phyloP scores from a whole-genome alignment of 2,329 filamentous ascomycete genomes.

The Apiospora aurea region DNA sequence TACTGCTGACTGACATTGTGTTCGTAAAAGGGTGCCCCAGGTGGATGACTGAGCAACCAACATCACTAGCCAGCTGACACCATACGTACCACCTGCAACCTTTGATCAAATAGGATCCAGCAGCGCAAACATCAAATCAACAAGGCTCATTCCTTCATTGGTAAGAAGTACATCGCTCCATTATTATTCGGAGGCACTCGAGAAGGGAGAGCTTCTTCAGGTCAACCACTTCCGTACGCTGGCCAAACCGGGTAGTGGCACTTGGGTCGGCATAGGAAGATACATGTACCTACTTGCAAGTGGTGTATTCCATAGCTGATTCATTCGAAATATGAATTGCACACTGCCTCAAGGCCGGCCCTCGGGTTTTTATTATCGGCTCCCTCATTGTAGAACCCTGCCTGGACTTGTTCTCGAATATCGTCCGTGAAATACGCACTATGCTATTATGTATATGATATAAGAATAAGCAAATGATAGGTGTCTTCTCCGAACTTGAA shows the following conservation, averaged over 20 bases:
- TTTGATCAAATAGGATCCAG: not conserved
- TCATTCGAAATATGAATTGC: too few relatives aligned
- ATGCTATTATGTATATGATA: too few relatives aligned
- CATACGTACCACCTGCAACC: not conserved
- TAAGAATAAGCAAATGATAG: too few relatives aligned
- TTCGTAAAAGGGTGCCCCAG: not conserved
- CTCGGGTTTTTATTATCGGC: too few relatives aligned
- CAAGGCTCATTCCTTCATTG: not conserved
- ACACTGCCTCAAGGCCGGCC: too few relatives aligned
- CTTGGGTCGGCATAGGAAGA: not conserved
- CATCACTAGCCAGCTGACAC: not conserved
- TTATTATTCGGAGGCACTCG: conserved; percentile 5
- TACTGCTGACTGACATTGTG: not conserved
- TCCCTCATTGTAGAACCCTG: too few relatives aligned
- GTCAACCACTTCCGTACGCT: not conserved
- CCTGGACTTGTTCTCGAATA: not conserved
- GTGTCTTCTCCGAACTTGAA: too few relatives aligned
- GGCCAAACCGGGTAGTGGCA: not conserved
- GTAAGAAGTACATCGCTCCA: not conserved
- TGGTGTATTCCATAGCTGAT: too few relatives aligned
- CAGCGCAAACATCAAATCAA: not conserved
- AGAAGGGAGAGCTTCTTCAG: not conserved
- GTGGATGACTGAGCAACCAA: conserved; percentile 20
- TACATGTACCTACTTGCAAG: not conserved
- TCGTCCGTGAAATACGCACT: too few relatives aligned